Conservation (phyloP, 306 rosid species). For the Cotoneaster glaucophyllus region DNA sequence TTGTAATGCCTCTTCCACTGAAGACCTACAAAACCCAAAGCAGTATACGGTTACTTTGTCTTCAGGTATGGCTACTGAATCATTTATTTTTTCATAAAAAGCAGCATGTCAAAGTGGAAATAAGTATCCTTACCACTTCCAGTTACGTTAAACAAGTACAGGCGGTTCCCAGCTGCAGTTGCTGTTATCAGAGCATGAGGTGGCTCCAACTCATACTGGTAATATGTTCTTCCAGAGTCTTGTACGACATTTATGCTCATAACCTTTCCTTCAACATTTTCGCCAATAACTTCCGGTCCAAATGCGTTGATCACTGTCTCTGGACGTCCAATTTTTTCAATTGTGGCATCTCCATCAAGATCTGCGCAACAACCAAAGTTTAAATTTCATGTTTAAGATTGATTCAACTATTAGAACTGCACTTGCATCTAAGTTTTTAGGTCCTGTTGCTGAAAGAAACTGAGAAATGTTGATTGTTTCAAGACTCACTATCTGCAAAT, state of each 20-base stretch:
- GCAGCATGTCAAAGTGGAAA: background rate
- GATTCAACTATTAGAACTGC: background rate
- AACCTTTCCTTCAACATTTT: slow-evolving; percentile 93
- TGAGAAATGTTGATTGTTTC: background rate
- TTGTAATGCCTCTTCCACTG: slow-evolving; percentile 92
- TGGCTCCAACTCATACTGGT: slow-evolving; percentile 93
- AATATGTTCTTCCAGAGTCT: slow-evolving; percentile 77
- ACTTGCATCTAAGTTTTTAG: background rate
- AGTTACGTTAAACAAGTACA: slow-evolving; percentile 75
- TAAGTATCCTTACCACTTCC: slow-evolving; percentile 56
- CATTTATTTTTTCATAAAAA: background rate
- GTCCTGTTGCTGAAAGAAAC: background rate
- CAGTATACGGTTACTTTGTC: background rate
- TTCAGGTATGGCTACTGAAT: background rate
- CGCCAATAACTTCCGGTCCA: slow-evolving; percentile 94
- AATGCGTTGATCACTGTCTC: slow-evolving; percentile 84
- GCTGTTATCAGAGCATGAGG: slow-evolving; percentile 89
- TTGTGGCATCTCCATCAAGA: slow-evolving; percentile 74
- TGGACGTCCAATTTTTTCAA: slow-evolving; percentile 81
- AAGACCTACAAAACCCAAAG: slow-evolving; percentile 59
- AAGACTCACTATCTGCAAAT: slow-evolving; percentile 64
- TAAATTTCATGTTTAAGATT: background rate
- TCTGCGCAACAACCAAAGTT: slow-evolving; percentile 31
- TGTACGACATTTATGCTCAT: slow-evolving; percentile 48
- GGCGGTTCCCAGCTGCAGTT: slow-evolving; percentile 94